These are phyloP conservation scores for Blastomyces silverae DNA, from an alignment of 2,329 filamentous ascomycete species.

Conservation along the genomic window DNA sequence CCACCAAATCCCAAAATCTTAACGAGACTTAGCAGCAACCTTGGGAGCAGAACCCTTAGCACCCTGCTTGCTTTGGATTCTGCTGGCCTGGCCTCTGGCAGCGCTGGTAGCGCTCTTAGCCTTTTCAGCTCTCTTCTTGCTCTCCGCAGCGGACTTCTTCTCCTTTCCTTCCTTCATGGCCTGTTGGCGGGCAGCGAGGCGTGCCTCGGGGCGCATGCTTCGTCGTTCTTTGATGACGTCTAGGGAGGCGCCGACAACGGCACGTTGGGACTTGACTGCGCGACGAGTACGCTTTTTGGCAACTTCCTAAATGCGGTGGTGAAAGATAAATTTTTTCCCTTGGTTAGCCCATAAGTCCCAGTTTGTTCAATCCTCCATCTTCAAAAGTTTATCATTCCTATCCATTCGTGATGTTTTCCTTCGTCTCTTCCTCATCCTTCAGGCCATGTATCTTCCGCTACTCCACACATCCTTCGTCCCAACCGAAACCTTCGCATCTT, in stretches of 20 bases:
- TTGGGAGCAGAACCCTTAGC: constrained; percentile 84
- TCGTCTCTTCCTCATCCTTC: not conserved
- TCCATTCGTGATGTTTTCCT: not conserved
- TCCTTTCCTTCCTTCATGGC: constrained; percentile 98
- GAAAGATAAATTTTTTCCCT: constrained; percentile 14
- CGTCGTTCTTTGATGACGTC: constrained; percentile 99
- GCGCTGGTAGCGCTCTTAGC: constrained; percentile 75
- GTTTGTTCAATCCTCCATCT: constrained; percentile 13
- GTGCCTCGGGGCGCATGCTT: constrained; percentile 87
- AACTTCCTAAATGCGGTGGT: constrained; percentile 66
- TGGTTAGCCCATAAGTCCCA: constrained; percentile 10
- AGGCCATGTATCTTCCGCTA: not conserved
- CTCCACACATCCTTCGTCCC: not conserved
- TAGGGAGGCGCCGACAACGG: constrained; percentile 97
- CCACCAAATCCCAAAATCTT: constrained; percentile 38
- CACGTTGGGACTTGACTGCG: constrained; percentile 97
- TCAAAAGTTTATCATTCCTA: constrained; percentile 5
- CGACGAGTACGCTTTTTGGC: constrained; percentile 99
- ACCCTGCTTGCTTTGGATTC: constrained; percentile 94
- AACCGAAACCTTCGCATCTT: not conserved
- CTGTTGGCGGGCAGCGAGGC: constrained; percentile 76
- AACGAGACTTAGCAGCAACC: constrained; percentile 80
- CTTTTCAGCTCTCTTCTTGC: constrained; percentile 98
- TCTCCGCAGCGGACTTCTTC: constrained; percentile 84
- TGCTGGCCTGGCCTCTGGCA: constrained; percentile 68